A percentile compares a stretch with the other conserved stretches of the same genome.
Conservation (phyloP, 208 protist genomes). For the Crithidia expoeki region DNA sequence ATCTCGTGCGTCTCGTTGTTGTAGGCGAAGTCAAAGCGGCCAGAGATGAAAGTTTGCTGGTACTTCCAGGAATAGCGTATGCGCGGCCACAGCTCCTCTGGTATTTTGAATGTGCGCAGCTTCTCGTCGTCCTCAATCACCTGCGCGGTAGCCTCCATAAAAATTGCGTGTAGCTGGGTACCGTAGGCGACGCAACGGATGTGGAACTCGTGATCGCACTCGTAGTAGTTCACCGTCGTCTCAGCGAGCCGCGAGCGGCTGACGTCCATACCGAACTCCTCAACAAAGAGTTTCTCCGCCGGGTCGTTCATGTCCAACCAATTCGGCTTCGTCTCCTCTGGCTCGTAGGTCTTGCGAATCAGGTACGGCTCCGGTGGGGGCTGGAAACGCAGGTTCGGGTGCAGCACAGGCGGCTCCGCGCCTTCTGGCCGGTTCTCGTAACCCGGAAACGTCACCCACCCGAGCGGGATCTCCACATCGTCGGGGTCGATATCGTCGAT, state of each 20-base stretch:
- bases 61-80: slow-evolving; percentile 80
- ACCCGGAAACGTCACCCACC: slow-evolving; percentile 86
- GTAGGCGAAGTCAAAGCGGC: slow-evolving; percentile 91
- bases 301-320: slow-evolving; percentile 84
- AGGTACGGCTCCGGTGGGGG: slow-evolving; percentile 55
- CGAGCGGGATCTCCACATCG: slow-evolving; percentile 64
- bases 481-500: slow-evolving; percentile 62
- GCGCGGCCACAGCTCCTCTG: slow-evolving; percentile 85
- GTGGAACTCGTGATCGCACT: slow-evolving; percentile 77
- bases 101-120: slow-evolving; percentile 73
- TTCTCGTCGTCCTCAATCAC: slow-evolving; percentile 80
- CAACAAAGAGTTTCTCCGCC: slow-evolving; percentile 76
- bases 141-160: slow-evolving; percentile 85
- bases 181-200: slow-evolving; percentile 65
- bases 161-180: slow-evolving; percentile 78
- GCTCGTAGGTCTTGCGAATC: slow-evolving; percentile 59
- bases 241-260: slow-evolving; percentile 64
- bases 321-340: slow-evolving; percentile 44
- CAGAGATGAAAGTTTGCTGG: slow-evolving; percentile 77
- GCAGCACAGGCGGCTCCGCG: slow-evolving; percentile 44
- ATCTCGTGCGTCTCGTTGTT: slow-evolving; percentile 71
- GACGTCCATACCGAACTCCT: slow-evolving; percentile 82
- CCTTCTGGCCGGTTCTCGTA: slow-evolving; percentile 58
- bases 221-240: slow-evolving; percentile 78
- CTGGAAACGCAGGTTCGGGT: slow-evolving; percentile 66